These are phyloP conservation scores for Russula emetica DNA, from an alignment of 768 basidiomycete genomes.

Conservation along the genomic window DNA sequence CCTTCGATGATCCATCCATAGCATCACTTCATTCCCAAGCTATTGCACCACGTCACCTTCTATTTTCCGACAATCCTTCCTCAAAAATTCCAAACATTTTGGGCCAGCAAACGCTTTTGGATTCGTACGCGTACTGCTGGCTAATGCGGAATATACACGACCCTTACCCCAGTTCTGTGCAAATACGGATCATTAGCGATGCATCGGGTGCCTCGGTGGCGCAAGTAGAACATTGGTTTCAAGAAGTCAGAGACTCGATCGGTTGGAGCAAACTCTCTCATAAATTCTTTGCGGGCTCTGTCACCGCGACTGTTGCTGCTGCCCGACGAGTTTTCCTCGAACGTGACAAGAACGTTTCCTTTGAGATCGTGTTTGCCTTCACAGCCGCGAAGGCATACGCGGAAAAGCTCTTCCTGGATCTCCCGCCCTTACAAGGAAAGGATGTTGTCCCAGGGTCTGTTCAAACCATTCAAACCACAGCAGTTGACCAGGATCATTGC, in stretches of 20 bases:
- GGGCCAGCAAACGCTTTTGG: slow-evolving; percentile 4
- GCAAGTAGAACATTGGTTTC: slow-evolving; percentile 26
- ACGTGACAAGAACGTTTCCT: slow-evolving; percentile 3
- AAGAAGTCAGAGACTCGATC: slow-evolving; percentile 26
- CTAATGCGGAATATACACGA: slow-evolving; percentile 40
- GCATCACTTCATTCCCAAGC: neutral
- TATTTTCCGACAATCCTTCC: neutral
- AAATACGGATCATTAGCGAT: slow-evolving; percentile 14
- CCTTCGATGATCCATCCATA: neutral
- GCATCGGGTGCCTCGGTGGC: slow-evolving; percentile 8
- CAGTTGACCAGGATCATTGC: no score
- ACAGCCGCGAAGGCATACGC: slow-evolving; percentile 32
- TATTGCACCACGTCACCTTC: neutral
- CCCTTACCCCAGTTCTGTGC: slow-evolving; percentile 45
- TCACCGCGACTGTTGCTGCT: slow-evolving; percentile 31
- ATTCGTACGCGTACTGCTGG: slow-evolving; percentile 10
- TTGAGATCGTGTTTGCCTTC: slow-evolving; percentile 29
- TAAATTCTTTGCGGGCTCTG: slow-evolving; percentile 29
- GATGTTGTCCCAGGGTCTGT: no score
- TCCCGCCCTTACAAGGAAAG: neutral
- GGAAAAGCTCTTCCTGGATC: slow-evolving; percentile 33
- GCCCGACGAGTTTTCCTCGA: slow-evolving; percentile 32
- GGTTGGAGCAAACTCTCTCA: slow-evolving; percentile 27
- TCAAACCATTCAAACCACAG: neutral
- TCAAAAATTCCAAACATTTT: neutral